Evolutionary conservation across 2,329 filamentous ascomycete genomes (phyloP).

Genomic region (Rhynchosporium secalis): DNA sequence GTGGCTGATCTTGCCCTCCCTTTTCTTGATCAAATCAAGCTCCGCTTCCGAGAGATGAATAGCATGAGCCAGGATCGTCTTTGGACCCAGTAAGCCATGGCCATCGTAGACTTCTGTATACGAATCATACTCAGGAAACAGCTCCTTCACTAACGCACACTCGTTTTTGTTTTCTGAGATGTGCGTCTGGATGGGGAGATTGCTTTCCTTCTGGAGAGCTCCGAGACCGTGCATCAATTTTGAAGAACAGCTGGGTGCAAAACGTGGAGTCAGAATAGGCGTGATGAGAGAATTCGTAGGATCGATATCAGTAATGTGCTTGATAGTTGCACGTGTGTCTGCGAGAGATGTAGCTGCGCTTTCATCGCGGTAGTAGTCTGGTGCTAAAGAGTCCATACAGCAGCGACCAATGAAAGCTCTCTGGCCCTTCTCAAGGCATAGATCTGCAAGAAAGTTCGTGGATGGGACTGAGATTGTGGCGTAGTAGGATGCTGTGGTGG

Average conservation of each 20-base stretch:
- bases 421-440: slow-evolving; percentile 80
- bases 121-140: slow-evolving; percentile 64
- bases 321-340: slow-evolving; percentile 60
- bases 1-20: slow-evolving; percentile 71
- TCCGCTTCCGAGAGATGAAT: slow-evolving; percentile 73
- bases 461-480: slow-evolving; percentile 83
- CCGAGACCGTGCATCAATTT: slow-evolving; percentile 66
- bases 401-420: slow-evolving; percentile 87
- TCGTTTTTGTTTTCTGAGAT: slow-evolving; percentile 81
- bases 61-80: slow-evolving; percentile 83
- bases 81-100: slow-evolving; percentile 64
- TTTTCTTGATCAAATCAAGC: slow-evolving; percentile 58
- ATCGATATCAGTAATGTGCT: slow-evolving; percentile 68
- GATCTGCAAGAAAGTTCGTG: slow-evolving; percentile 86
- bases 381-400: slow-evolving; percentile 87
- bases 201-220: slow-evolving; percentile 59
- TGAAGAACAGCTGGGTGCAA: slow-evolving; percentile 61
- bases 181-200: slow-evolving; percentile 81
- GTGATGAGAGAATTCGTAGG: slow-evolving; percentile 63
- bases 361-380: slow-evolving; percentile 77
- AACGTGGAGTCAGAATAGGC: slow-evolving; percentile 77
- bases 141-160: slow-evolving; percentile 64
- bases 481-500: slow-evolving; percentile 92
- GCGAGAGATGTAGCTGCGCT: slow-evolving; percentile 57
- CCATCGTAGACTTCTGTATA: slow-evolving; percentile 83